Conservation (phyloP, 306 rosid genomes). For the Parietaria judaica region DNA sequence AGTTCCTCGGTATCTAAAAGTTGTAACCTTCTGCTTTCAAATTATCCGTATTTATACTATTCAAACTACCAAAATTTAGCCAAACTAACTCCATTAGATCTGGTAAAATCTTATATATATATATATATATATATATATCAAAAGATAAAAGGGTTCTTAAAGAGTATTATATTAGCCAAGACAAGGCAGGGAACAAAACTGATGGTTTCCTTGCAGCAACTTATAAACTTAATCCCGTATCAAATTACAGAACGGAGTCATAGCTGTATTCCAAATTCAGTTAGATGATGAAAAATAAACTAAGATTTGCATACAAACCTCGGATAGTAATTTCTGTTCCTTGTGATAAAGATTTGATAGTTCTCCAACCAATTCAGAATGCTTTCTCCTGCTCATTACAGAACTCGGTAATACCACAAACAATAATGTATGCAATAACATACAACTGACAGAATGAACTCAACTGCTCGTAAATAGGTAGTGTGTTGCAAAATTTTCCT, state of each 20-base stretch:
- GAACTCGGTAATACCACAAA: slow-evolving; percentile 2
- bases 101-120: too few species aligned
- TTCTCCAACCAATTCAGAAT: slow-evolving; percentile 80
- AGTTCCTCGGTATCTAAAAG: too few species aligned
- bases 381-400: slow-evolving; percentile 71
- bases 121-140: too few species aligned
- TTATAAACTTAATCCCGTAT: background rate
- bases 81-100: too few species aligned
- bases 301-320: slow-evolving; percentile 40
- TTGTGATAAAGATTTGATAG: slow-evolving; percentile 76
- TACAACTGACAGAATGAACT: background rate
- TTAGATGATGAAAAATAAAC: background rate
- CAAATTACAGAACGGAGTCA: background rate
- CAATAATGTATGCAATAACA: background rate
- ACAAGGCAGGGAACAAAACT: background rate
- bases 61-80: too few species aligned
- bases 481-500: too few species aligned
- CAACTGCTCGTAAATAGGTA: too few species aligned
- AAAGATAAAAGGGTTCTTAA: too few species aligned
- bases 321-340: slow-evolving; percentile 77
- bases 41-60: too few species aligned
- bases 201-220: background rate
- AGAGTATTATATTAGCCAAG: background rate
- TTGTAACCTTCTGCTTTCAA: too few species aligned
- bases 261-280: background rate